These are phyloP conservation scores for Abrus precatorius DNA, from an alignment of 306 rosid species.

Conservation along the genomic window DNA sequence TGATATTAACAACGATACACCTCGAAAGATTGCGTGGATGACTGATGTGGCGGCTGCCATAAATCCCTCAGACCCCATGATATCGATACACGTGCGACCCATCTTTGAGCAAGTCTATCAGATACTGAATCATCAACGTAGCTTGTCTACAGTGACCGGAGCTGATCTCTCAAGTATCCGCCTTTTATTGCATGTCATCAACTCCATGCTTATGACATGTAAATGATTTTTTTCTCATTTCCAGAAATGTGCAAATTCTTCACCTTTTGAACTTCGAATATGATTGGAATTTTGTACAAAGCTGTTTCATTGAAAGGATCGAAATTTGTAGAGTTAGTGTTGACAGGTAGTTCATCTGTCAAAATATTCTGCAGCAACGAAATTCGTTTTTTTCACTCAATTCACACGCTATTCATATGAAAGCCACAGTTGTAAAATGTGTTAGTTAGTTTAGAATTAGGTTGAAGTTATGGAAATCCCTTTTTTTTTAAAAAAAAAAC, in stretches of 20 bases:
- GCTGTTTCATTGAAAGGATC: slow-evolving; percentile 45
- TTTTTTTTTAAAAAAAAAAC: not conserved
- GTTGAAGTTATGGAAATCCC: not conserved
- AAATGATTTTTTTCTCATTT: slow-evolving; percentile 60
- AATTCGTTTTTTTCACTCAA: slow-evolving; percentile 4
- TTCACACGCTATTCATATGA: not conserved
- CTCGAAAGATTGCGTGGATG: slow-evolving; percentile 84
- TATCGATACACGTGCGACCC: slow-evolving; percentile 78
- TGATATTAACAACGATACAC: slow-evolving; percentile 72
- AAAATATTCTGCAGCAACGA: slow-evolving; percentile 40
- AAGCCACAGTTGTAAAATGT: not conserved
- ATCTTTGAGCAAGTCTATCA: slow-evolving; percentile 94
- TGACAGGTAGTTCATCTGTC: slow-evolving; percentile 38
- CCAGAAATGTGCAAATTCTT: slow-evolving; percentile 30
- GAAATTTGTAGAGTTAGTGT: not conserved
- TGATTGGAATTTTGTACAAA: slow-evolving; percentile 56
- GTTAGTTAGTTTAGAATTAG: not conserved
- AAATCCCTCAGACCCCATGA: slow-evolving; percentile 72
- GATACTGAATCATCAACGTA: slow-evolving; percentile 92
- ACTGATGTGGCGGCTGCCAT: slow-evolving; percentile 83
- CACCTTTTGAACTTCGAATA: slow-evolving; percentile 25
- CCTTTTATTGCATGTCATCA: slow-evolving; percentile 90
- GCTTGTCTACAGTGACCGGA: slow-evolving; percentile 61
- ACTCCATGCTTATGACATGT: slow-evolving; percentile 90
- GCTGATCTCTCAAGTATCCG: slow-evolving; percentile 70